Evolutionary conservation across 257 asterid genomes (phyloP).

Genomic region (Thymus mandschuricus): DNA sequence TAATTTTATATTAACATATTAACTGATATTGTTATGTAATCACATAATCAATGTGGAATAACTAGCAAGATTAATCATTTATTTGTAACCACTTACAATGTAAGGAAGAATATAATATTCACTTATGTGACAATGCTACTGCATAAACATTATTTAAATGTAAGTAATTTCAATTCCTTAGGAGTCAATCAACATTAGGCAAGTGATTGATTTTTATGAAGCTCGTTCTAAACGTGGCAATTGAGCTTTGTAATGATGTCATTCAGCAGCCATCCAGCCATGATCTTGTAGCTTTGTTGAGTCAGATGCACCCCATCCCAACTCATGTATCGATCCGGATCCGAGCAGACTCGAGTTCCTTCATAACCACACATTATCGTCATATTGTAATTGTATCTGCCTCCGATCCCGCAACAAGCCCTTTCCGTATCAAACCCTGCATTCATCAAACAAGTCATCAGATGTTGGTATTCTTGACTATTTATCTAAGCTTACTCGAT

Average conservation of each 20-base stretch:
- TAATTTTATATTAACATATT: neutral
- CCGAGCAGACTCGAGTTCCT: neutral
- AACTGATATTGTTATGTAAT: too few relatives aligned
- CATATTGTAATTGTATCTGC: conserved; percentile 32
- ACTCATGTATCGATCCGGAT: conserved; percentile 28
- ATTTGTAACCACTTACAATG: too few relatives aligned
- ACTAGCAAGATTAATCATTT: too few relatives aligned
- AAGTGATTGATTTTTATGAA: neutral
- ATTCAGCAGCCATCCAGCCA: conserved; percentile 24
- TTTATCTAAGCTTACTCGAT: too few relatives aligned
- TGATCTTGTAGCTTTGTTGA: conserved; percentile 13
- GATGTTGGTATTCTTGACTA: too few relatives aligned
- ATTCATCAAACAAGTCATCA: neutral
- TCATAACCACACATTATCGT: conserved; percentile 25
- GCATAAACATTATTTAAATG: too few relatives aligned
- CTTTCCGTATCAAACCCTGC: conserved; percentile 21
- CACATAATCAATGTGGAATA: too few relatives aligned
- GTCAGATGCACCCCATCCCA: conserved; percentile 41
- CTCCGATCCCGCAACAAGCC: conserved; percentile 37
- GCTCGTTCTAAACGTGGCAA: neutral
- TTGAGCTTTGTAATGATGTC: conserved; percentile 9
- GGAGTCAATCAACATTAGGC: neutral
- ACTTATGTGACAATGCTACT: too few relatives aligned
- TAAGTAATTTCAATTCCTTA: too few relatives aligned
- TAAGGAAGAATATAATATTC: too few relatives aligned